Base-by-base conservation (phyloP, 139 green algal genomes). In the Picochlorum costavermella region DNA sequence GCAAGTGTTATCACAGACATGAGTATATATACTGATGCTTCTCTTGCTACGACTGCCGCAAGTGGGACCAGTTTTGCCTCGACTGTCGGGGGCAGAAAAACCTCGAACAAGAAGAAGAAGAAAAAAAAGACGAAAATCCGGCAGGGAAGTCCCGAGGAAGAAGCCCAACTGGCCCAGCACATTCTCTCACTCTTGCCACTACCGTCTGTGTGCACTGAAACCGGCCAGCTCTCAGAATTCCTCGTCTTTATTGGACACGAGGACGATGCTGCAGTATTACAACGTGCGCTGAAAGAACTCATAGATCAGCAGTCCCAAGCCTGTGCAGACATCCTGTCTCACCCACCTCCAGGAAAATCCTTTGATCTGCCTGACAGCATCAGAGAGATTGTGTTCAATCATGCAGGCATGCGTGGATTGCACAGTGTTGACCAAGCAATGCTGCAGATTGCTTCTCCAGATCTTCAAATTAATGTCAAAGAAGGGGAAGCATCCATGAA, bases 231-330 rank as follows among this genome's bases (percentile, higher is more conserved):
- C 45, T 59, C 67, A 1, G 88, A 95, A 75, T 63, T 90, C 26
- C 70, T 96, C 53, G 78, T 92, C 31, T 30, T 90, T 56, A 65
- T 95, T 60, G 86, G 81, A 2, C 85, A 94, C 60, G 69, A 72
- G n/a, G 33, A 37, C 1, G 88, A 94, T 53, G 89, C 85, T 0
- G 40, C 45, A 0, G 64, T 72, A 45, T 68, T 96, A 63, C 89
- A 96, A 75, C 67, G 73, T 43, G 62, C 61, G 12, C 57, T 93
- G 61, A 71, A 60, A 2, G 56, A 45, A 8, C 65, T 85, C 9
- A 37, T 83, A 3, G 30, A 61, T 30, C 56, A 46, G 17, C 70
- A 82, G 16, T 28, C 60, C 28, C 64, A 53, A 3, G 83, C 76
- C 2, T 68, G 51, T 6, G 63, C 69, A 10, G 71, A 83, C 37